Evolutionary conservation across 768 basidiomycete genomes (phyloP), one percentile per base, ranked within the genome.

Genomic region (Naganishia friedmannii): DNA sequence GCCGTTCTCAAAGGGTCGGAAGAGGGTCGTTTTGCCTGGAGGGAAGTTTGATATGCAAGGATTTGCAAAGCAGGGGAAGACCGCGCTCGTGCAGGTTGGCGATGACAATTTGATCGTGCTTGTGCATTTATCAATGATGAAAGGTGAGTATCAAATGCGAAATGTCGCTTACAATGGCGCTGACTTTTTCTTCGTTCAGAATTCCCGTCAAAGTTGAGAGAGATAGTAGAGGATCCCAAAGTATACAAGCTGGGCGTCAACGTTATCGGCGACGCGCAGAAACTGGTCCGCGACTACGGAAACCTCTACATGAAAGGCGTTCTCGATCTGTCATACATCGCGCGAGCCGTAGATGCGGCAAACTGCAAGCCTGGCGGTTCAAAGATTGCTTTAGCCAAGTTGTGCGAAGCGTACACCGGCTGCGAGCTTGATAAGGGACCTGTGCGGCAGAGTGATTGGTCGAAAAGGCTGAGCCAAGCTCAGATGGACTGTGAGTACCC

Each of bases 301-400:
- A 32, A 53, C n/a, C 42, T 70, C 9, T 75, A 78, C 67, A 54
- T 74, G 17, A 53, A 51, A 19, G 67, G 60, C 9, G 48, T 72
- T 26, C 73, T 80, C 29, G 79, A 80, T 42, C 73, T 80, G 4
- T 75, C 78, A 0, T 60, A 68, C 29, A 56, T 80, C 15, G 79
- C 79, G n/a, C 69, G 78, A 5, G 45, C 60, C 19, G 75, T 76
- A n/a, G 79, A 80, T 68, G 76, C 78, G 5, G 70, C 75, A 31
- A 56, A 54, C 23, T 75, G 73, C 8, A 77, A 77, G 15, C 76
- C 77, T 0, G 77, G 77, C 31, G 67, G 31, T 19, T 37, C 28
- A 0, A 48, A 78, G 34, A 79, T 80, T 37, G 65, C 70, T 12
- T 72, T 80, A 15, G 75, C 76, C 2, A 77, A 73, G 17, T 72